Evolutionary conservation across 176 grass and related monocot genomes (phyloP).

Genomic region (Eragrostis curvula): DNA sequence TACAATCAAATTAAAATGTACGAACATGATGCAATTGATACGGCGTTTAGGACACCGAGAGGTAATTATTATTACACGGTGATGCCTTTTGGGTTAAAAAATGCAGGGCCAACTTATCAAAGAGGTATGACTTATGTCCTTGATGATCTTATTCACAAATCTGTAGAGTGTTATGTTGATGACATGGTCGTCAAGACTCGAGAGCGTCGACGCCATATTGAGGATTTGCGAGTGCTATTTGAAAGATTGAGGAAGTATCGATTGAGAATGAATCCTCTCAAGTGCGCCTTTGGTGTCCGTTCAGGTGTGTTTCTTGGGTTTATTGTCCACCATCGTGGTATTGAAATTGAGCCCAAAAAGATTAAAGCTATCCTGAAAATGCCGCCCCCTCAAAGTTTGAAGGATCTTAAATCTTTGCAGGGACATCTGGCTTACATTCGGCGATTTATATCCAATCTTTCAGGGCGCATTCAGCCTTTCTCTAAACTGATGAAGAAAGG

Average conservation of each 20-base stretch:
- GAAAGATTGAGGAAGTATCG: neutral
- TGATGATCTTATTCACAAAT: neutral
- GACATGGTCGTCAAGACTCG: neutral
- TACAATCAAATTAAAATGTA: slow-evolving; percentile 18
- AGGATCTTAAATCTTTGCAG: neutral
- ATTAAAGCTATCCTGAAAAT: neutral
- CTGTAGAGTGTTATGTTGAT: neutral
- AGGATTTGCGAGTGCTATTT: neutral
- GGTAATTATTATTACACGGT: neutral
- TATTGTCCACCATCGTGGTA: neutral
- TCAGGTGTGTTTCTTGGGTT: neutral
- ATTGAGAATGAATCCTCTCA: neutral
- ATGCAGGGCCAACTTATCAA: neutral
- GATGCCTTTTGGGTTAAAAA: neutral
- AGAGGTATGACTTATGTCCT: neutral
- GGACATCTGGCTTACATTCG: neutral
- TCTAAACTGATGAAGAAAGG: neutral
- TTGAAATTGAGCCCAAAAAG: neutral
- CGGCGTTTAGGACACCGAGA: neutral
- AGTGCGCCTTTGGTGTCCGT: neutral
- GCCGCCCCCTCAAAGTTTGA: neutral
- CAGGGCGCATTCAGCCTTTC: neutral
- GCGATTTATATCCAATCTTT: neutral
- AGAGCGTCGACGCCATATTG: neutral
- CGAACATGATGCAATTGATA: neutral